phyloP scores from a whole-genome alignment of 495 filamentous ascomycete species.

The Aspergillus asperescens region DNA sequence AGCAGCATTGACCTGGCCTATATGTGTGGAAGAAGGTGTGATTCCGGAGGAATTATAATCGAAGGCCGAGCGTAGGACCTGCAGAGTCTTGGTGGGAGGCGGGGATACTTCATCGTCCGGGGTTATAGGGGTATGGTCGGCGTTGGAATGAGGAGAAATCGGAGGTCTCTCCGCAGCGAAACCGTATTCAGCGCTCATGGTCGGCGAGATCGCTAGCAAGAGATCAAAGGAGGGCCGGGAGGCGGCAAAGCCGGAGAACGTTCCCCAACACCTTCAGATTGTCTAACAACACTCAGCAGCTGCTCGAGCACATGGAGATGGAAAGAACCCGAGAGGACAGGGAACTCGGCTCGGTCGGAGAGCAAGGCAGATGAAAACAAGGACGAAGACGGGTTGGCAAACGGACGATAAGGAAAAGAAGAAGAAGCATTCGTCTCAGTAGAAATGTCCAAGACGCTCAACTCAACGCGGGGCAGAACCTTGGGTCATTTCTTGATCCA shows the following conservation, averaged over 20 bases:
- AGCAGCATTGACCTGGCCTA: slow-evolving; percentile 77
- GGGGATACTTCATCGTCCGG: slow-evolving; percentile 27
- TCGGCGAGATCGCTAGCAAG: not conserved
- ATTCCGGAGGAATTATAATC: slow-evolving; percentile 47
- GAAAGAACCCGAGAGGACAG: not conserved
- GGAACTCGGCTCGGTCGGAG: slow-evolving; percentile 8
- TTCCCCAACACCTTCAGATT: slow-evolving; percentile 11
- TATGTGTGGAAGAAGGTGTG: slow-evolving; percentile 69
- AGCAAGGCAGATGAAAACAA: slow-evolving; percentile 1
- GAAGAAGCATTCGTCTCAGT: not conserved
- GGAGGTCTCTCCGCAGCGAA: slow-evolving; percentile 14
- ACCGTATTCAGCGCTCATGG: slow-evolving; percentile 20
- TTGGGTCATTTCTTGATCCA: slow-evolving; percentile 13
- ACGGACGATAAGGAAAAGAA: not conserved
- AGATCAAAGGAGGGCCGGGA: not conserved
- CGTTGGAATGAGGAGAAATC: slow-evolving; percentile 12
- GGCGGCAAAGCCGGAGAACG: not conserved
- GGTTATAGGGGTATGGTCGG: slow-evolving; percentile 22
- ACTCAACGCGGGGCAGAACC: slow-evolving; percentile 20
- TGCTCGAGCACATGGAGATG: slow-evolving; percentile 12
- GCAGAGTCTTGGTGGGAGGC: slow-evolving; percentile 17
- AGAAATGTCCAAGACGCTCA: not conserved
- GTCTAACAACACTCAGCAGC: slow-evolving; percentile 3
- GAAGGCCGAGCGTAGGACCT: slow-evolving; percentile 26
- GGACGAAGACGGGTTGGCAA: not conserved